Evolutionary conservation across 805 yeast species (phyloP).

Genomic region (Metschnikowia koreensis): DNA sequence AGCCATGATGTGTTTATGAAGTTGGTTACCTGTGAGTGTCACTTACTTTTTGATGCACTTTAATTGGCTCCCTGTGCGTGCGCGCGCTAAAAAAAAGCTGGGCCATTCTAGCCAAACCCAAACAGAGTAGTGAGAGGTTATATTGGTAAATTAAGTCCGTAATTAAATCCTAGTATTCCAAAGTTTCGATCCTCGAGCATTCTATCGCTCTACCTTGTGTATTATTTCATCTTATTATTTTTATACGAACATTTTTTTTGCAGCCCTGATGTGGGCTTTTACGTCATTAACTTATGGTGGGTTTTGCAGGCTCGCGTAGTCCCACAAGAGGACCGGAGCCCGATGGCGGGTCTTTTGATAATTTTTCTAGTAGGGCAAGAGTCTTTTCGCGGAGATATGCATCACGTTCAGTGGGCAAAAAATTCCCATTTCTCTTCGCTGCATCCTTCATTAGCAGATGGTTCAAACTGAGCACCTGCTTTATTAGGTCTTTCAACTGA

Average conservation of each 20-base stretch:
- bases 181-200: too few species aligned
- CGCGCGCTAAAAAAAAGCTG: slow-evolving; percentile 12
- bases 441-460: slow-evolving; percentile 24
- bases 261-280: too few species aligned
- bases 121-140: too few species aligned
- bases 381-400: slow-evolving; percentile 41
- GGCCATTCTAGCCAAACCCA: background rate
- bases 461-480: slow-evolving; percentile 27
- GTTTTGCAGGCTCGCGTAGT: too few species aligned
- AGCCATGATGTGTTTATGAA: slow-evolving; percentile 30
- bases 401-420: slow-evolving; percentile 36
- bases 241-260: too few species aligned
- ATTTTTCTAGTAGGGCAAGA: background rate
- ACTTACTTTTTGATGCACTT: slow-evolving; percentile 13
- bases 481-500: slow-evolving; percentile 41
- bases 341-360: background rate
- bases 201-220: too few species aligned
- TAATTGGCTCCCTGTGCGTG: slow-evolving; percentile 19
- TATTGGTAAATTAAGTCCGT: too few species aligned
- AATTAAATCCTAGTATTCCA: too few species aligned
- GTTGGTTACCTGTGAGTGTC: background rate
- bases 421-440: slow-evolving; percentile 20
- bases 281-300: too few species aligned
- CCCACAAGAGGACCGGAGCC: too few species aligned
- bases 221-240: too few species aligned